phyloP scores from a whole-genome alignment of 306 rosid genomes.

The Oxytropis ochrocephala region DNA sequence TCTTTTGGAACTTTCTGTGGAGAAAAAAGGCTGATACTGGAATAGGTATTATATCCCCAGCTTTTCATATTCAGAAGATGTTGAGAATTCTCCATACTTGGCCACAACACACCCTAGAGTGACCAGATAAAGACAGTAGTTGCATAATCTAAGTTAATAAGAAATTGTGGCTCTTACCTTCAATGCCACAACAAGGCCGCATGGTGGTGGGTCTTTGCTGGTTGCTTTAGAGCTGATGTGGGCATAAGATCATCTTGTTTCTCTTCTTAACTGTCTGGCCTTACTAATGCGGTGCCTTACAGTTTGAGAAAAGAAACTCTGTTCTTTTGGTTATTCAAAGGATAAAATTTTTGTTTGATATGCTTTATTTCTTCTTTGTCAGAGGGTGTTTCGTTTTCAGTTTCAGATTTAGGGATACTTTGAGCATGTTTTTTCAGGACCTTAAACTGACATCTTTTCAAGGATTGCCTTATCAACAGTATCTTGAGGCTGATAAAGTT shows the following conservation, averaged over 20 bases:
- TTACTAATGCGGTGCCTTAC: slow-evolving; percentile 22
- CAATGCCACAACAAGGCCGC: slow-evolving; percentile 20
- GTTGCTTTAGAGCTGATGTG: slow-evolving; percentile 56
- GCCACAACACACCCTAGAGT: slow-evolving; percentile 43
- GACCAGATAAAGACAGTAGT: slow-evolving; percentile 50
- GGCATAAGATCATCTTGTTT: slow-evolving; percentile 28
- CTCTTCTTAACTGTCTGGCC: slow-evolving; percentile 46
- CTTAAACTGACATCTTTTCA: slow-evolving; percentile 22
- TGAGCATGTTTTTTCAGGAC: slow-evolving; percentile 33
- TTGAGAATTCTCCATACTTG: slow-evolving; percentile 36
- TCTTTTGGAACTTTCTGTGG: slow-evolving; percentile 41
- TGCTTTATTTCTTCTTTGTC: slow-evolving; percentile 34
- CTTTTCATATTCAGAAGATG: slow-evolving; percentile 34
- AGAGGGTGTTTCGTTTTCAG: slow-evolving; percentile 30
- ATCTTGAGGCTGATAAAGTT: slow-evolving; percentile 28
- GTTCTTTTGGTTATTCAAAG: slow-evolving; percentile 3
- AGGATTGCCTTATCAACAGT: slow-evolving; percentile 29
- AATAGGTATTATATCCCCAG: slow-evolving; percentile 45
- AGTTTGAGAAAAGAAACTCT: slow-evolving; percentile 32
- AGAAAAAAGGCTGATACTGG: slow-evolving; percentile 30
- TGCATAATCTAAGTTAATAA: slow-evolving; percentile 16
- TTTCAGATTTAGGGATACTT: slow-evolving; percentile 39
- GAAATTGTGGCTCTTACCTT: slow-evolving; percentile 18
- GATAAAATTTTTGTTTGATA: slow-evolving; percentile 18
- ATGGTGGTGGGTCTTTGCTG: slow-evolving; percentile 43